Evolutionary conservation across 805 yeast species (phyloP).

Genomic region (Cyberlindnera americana): DNA sequence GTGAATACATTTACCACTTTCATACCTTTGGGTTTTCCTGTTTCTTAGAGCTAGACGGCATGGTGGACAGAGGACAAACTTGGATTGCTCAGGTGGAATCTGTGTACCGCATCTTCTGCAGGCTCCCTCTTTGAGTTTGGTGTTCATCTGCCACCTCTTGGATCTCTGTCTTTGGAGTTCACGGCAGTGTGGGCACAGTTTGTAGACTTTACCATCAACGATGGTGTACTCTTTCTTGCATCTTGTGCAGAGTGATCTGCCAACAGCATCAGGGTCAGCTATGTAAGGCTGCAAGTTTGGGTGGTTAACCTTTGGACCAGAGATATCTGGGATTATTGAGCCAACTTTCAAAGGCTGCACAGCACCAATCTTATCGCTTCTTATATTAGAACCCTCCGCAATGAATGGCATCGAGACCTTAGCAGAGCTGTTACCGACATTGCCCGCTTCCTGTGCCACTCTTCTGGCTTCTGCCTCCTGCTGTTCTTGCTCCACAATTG

Average conservation of each 20-base stretch:
- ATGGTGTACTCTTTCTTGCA: constrained; percentile 60
- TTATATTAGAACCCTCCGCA: constrained; percentile 53
- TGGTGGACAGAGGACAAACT: constrained; percentile 56
- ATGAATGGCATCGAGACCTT: not conserved
- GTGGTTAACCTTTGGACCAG: constrained; percentile 19
- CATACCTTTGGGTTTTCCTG: constrained; percentile 55
- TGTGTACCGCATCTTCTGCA: constrained; percentile 61
- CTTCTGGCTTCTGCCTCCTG: constrained; percentile 12
- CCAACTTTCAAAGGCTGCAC: no score
- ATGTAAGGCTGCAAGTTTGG: constrained; percentile 1
- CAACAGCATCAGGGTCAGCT: constrained; percentile 2
- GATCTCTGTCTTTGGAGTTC: constrained; percentile 60
- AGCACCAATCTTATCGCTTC: constrained; percentile 18
- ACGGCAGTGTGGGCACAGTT: constrained; percentile 62
- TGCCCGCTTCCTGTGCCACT: constrained; percentile 51
- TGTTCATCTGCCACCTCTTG: constrained; percentile 60
- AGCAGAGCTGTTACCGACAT: not conserved
- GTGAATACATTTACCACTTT: constrained; percentile 65
- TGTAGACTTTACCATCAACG: constrained; percentile 38
- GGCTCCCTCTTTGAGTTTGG: constrained; percentile 56
- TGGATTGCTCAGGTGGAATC: constrained; percentile 47
- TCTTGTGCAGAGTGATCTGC: constrained; percentile 40
- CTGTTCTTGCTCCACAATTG: constrained; percentile 35
- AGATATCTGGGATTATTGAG: constrained; percentile 19
- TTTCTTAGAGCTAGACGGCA: constrained; percentile 54